Evolutionary conservation across 108 stramenopile genomes (phyloP).

Genomic region (Pelagomonas calceolata): DNA sequence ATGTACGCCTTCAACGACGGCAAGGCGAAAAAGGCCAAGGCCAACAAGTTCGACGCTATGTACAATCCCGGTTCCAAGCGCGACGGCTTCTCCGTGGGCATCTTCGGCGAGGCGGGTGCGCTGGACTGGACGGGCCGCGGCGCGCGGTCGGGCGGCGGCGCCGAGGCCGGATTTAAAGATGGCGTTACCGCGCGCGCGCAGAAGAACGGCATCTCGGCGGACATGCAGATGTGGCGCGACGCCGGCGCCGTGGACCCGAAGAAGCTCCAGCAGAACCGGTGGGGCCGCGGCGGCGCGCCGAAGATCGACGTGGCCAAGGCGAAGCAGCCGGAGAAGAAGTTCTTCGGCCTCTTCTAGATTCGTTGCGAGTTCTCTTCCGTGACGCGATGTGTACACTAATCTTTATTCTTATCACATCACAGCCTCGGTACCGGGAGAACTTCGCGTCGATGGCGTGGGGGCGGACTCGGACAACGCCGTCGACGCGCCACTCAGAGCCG

Average conservation of each 20-base stretch:
- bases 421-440: too few relatives aligned
- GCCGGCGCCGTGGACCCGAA: background rate
- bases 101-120: background rate
- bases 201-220: background rate
- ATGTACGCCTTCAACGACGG: background rate
- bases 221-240: background rate
- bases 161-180: too few relatives aligned
- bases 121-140: background rate
- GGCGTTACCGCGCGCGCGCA: background rate
- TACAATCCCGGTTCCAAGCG: background rate
- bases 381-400: too few relatives aligned
- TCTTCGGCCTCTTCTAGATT: too few relatives aligned
- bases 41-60: background rate
- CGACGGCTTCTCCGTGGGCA: background rate
- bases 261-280: background rate
- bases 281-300: too few relatives aligned
- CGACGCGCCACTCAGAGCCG: too few relatives aligned
- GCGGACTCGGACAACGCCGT: too few relatives aligned
- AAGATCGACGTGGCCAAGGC: too few relatives aligned
- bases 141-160: background rate
- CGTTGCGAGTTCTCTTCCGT: too few relatives aligned
- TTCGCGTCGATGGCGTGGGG: too few relatives aligned
- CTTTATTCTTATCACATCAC: too few relatives aligned
- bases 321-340: too few relatives aligned
- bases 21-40: background rate